Evolutionary conservation across 176 grass and related monocot genomes (phyloP).

Genomic region (Elaeis guineensis): DNA sequence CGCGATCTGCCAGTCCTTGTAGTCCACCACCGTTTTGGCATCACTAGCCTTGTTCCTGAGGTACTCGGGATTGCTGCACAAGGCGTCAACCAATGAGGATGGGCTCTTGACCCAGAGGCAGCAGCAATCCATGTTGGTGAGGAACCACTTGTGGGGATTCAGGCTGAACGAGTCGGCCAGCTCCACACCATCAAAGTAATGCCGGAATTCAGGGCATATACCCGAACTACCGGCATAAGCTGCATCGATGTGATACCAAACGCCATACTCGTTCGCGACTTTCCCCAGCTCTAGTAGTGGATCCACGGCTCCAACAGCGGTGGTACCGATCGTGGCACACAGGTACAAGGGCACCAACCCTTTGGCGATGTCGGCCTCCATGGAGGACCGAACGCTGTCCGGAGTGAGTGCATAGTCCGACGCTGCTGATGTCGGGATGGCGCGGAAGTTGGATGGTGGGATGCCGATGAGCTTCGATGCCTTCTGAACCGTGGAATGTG

Average conservation of each 20-base stretch:
- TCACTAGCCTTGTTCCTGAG: conserved; percentile 8
- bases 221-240: conserved; percentile 29
- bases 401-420: no score
- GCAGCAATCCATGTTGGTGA: conserved; percentile 38
- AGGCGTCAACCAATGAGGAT: not conserved
- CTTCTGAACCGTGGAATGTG: no score
- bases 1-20: conserved; percentile 51
- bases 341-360: conserved; percentile 7
- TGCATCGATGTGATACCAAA: conserved; percentile 29
- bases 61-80: conserved; percentile 43
- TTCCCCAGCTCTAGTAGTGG: no score
- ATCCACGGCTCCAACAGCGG: no score
- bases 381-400: not conserved
- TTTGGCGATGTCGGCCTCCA: conserved; percentile 17
- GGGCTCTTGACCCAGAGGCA: conserved; percentile 12
- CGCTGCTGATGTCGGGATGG: no score
- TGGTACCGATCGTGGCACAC: no score
- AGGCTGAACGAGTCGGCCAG: conserved; percentile 38
- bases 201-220: conserved; percentile 31
- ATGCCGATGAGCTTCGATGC: no score
- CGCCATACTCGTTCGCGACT: no score
- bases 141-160: conserved; percentile 51
- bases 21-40: conserved; percentile 11
- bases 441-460: no score
- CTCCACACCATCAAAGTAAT: conserved; percentile 29